These are phyloP conservation scores for Rhizophora mangle DNA, from an alignment of 345 rosid species.

Conservation along the genomic window DNA sequence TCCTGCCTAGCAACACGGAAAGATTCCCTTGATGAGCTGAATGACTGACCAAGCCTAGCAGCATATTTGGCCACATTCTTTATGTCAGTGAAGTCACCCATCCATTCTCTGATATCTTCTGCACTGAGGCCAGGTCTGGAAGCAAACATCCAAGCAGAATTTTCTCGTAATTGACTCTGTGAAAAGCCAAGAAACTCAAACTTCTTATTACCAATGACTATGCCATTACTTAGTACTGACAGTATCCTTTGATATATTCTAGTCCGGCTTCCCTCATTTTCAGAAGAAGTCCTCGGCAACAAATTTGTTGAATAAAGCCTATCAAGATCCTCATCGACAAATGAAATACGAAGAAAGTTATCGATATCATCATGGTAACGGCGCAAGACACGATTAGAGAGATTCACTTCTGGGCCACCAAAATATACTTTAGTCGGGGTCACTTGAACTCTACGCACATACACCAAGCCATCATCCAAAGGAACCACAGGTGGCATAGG, in stretches of 20 bases:
- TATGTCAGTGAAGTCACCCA: constrained; percentile 41
- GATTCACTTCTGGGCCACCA: constrained; percentile 49
- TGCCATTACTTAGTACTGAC: constrained; percentile 42
- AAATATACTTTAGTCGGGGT: constrained; percentile 52
- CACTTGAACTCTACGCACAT: constrained; percentile 40
- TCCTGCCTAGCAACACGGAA: constrained; percentile 33
- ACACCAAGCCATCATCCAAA: constrained; percentile 41
- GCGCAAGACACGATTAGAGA: constrained; percentile 52
- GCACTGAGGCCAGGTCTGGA: constrained; percentile 39
- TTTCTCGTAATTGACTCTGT: constrained; percentile 45
- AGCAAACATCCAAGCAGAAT: constrained; percentile 69
- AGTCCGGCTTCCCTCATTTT: constrained; percentile 18
- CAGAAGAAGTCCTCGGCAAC: constrained; percentile 7
- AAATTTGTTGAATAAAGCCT: constrained; percentile 30
- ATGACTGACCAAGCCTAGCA: constrained; percentile 49
- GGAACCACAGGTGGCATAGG: constrained; percentile 29
- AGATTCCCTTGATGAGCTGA: constrained; percentile 54
- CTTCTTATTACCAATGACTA: constrained; percentile 33
- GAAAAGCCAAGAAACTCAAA: constrained; percentile 66
- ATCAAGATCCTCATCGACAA: constrained; percentile 49
- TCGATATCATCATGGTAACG: constrained; percentile 32
- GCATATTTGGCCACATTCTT: constrained; percentile 57
- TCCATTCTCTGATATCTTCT: constrained; percentile 35
- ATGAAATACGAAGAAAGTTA: constrained; percentile 47
- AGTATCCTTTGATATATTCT: constrained; percentile 40